Percentiles rank a stretch among this genome's conserved stretches.
These are phyloP conservation scores for Inga oerstediana DNA, from an alignment of 306 rosid genomes.

Conservation along the genomic window DNA sequence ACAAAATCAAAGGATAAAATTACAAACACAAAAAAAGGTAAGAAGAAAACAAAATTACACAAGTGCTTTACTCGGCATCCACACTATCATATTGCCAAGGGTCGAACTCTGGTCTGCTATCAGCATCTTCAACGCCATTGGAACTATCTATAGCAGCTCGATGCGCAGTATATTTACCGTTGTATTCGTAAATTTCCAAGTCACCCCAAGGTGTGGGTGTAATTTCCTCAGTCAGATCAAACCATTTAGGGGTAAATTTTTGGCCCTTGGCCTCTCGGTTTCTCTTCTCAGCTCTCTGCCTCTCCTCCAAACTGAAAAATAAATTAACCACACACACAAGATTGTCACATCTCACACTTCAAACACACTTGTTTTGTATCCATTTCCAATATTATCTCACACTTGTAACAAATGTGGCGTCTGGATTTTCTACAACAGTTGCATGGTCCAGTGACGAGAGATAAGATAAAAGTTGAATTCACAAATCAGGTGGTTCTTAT, in stretches of 20 bases:
- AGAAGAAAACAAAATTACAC: background rate
- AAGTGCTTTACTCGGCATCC: background rate
- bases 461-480: background rate
- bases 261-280: constrained; percentile 60
- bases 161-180: constrained; percentile 64
- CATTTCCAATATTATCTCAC: too few species aligned
- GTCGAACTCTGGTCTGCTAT: constrained; percentile 58
- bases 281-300: constrained; percentile 80
- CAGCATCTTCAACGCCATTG: constrained; percentile 39
- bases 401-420: background rate
- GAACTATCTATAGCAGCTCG: constrained; percentile 61
- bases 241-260: constrained; percentile 71
- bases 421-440: background rate
- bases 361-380: too few species aligned
- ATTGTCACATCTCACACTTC: background rate
- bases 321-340: constrained; percentile 22
- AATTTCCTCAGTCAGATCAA: constrained; percentile 68
- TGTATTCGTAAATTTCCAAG: constrained; percentile 72
- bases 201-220: constrained; percentile 81
- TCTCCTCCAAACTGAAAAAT: constrained; percentile 72
- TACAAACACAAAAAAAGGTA: background rate
- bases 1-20: background rate
- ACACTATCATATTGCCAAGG: constrained; percentile 65
- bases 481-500: background rate
- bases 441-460: background rate